Evolutionary conservation across 768 basidiomycete genomes (phyloP), one percentile per base, ranked within the genome.

Genomic region (Phaeolepiota aurea): DNA sequence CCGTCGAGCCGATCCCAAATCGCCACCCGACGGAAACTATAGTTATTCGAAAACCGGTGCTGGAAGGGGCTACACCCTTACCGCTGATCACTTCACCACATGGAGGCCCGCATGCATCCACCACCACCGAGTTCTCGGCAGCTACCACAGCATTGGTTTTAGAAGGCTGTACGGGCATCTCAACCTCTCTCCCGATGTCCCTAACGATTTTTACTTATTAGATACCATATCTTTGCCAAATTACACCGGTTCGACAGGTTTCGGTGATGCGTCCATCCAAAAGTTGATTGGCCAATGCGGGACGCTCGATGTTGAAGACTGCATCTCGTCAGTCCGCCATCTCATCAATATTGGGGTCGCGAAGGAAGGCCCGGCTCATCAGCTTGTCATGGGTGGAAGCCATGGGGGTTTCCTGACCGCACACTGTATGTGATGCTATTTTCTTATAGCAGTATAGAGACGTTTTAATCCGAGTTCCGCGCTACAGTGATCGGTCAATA

Each of bases 221-320:
- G 83, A 79, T 48, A 77, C 74, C 0, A 42, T 84, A 4, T 77
- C 76, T 1, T 44, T 72, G 9, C 75, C 76, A 0, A 83, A 83
- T 54, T 86, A 86, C 52, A 78, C 75, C 0, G 84, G 84, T 0
- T 79, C 79, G 1, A 56, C 70, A 21, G 84, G 84, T 2, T 84
- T 66, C 42, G 83, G 83, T 0, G 75, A 86, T 45, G 62, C 55
- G n/a, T 68, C 67, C n/a, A 61, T 84, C 22, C 69, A 66, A 37
- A 59, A 58, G 2, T 57, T 87, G 10, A 44, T 78, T 0, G 82
- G 81, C 0, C 59, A 67, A 28, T 80, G 81, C 21, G 84, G 84
- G 10, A 59, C 65, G 1, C 65, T 82, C 5, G 84, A 86, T 45
- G 77, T 87, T 11, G 64, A 68, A 30, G 82, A 84, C 38, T 81